Evolutionary conservation across 768 basidiomycete genomes (phyloP).

Genomic region (Lentinula lateritia): DNA sequence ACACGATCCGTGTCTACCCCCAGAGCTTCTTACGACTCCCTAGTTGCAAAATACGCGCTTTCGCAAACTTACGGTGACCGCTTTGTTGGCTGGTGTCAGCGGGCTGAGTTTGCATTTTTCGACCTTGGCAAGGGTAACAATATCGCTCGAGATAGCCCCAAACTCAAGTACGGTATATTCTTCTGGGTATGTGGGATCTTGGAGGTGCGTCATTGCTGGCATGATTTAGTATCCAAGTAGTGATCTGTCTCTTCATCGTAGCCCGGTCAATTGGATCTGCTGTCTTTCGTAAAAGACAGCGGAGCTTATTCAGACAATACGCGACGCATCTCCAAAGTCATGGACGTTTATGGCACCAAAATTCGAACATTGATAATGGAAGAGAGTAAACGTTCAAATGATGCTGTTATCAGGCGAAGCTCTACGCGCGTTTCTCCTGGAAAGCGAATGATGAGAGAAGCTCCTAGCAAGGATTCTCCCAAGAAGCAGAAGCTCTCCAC

Average conservation of each 20-base stretch:
- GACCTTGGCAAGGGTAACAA: not conserved
- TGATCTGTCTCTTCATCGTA: not conserved
- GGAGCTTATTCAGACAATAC: not conserved
- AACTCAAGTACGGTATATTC: not conserved
- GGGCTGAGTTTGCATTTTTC: not conserved
- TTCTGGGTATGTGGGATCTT: not conserved
- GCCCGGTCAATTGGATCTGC: not conserved
- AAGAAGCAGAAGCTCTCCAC: slow-evolving; percentile 3
- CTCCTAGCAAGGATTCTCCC: slow-evolving; percentile 1
- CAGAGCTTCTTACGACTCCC: not conserved
- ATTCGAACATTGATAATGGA: not conserved
- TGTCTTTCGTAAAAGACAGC: not conserved
- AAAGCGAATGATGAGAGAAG: not conserved
- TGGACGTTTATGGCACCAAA: not conserved
- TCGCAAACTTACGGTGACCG: not conserved
- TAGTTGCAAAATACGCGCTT: not conserved
- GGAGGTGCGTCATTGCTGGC: not conserved
- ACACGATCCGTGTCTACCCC: not conserved
- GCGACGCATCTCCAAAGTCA: not conserved
- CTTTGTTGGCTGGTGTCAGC: not conserved
- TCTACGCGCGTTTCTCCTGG: not conserved
- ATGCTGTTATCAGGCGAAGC: not conserved
- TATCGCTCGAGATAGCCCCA: not conserved
- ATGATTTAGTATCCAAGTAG: not conserved
- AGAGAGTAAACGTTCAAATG: slow-evolving; percentile 1